Evolutionary conservation across 495 filamentous ascomycete genomes (phyloP), one percentile per base, ranked within the genome.

Genomic region (Staphylotrichum tortipilum): DNA sequence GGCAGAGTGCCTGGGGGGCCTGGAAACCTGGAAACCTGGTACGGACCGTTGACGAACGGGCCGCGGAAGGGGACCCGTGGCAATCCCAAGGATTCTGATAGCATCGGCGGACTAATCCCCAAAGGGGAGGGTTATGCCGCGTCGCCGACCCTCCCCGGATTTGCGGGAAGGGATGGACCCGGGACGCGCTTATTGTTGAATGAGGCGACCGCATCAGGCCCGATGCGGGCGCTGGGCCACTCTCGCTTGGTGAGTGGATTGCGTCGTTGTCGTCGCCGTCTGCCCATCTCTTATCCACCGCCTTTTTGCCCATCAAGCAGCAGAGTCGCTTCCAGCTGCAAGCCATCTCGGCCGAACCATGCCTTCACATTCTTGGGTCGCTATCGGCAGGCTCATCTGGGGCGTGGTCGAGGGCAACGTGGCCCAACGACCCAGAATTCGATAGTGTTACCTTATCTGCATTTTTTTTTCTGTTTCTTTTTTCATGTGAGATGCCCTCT

Each of bases 31-130:
- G 26, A 49, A 43, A 55, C 49, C 49, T 55, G 55, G 54, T 58
- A 37, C 56, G 56, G 58, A 55, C 58, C 61, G 58, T 61, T 62
- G 38, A 38, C 39, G 46, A 49, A 59, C 61, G 61, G 61, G 51
- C 61, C 61, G 61, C 61, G 56, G 56, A 53, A n/a, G 55, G 52
- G 41, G 49, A 53, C 52, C 57, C 57, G 57, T 57, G 46, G 47
- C 21, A 48, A 37, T 37, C 49, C 49, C 61, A 53, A 45, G 45
- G 48, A 22, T 59, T 54, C 49, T 55, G 49, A 54, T 41, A 53
- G 40, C 61, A 50, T 41, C 43, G 49, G 58, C 44, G 43, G 49
- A 44, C 35, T 41, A 42, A 40, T 15, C 43, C 57, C 46, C 43
- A 59, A 61, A 61, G 29, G 30, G 50, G 56, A 52, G 42, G 53